Evolutionary conservation across 345 rosid species (phyloP).

Genomic region (Toxicodendron radicans): DNA sequence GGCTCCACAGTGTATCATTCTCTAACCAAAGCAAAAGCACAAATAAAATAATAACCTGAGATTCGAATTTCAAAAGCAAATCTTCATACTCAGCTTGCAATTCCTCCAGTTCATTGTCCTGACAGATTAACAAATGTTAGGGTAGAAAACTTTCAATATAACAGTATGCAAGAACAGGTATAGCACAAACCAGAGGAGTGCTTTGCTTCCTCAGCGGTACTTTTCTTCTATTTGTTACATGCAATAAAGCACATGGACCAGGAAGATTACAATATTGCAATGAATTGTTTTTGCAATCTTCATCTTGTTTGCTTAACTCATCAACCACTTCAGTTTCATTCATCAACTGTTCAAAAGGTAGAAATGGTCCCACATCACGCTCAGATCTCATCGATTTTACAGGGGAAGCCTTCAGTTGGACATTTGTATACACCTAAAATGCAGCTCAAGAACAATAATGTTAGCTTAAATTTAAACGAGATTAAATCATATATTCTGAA

Average conservation of each 20-base stretch:
- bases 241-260: slow-evolving; percentile 67
- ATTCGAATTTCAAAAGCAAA: slow-evolving; percentile 59
- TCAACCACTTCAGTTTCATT: slow-evolving; percentile 38
- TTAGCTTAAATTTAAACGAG: slow-evolving; percentile 3
- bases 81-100: slow-evolving; percentile 65
- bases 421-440: slow-evolving; percentile 44
- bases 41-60: slow-evolving; percentile 49
- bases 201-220: slow-evolving; percentile 49
- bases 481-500: background rate
- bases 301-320: slow-evolving; percentile 38
- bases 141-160: slow-evolving; percentile 20
- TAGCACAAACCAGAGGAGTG: slow-evolving; percentile 55
- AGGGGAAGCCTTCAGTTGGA: slow-evolving; percentile 51
- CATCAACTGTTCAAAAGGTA: slow-evolving; percentile 70
- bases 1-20: background rate
- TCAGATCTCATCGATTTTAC: slow-evolving; percentile 40
- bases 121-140: slow-evolving; percentile 32
- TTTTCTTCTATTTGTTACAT: slow-evolving; percentile 85
- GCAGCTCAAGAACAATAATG: slow-evolving; percentile 13
- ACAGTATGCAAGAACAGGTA: slow-evolving; percentile 24
- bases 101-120: slow-evolving; percentile 56
- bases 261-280: slow-evolving; percentile 57
- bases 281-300: slow-evolving; percentile 31
- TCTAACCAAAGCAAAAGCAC: slow-evolving; percentile 1
- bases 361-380: slow-evolving; percentile 58